Evolutionary conservation across 2,329 filamentous ascomycete genomes (phyloP), one percentile per base, ranked within the genome.

Genomic region (Whalleya microplaca): DNA sequence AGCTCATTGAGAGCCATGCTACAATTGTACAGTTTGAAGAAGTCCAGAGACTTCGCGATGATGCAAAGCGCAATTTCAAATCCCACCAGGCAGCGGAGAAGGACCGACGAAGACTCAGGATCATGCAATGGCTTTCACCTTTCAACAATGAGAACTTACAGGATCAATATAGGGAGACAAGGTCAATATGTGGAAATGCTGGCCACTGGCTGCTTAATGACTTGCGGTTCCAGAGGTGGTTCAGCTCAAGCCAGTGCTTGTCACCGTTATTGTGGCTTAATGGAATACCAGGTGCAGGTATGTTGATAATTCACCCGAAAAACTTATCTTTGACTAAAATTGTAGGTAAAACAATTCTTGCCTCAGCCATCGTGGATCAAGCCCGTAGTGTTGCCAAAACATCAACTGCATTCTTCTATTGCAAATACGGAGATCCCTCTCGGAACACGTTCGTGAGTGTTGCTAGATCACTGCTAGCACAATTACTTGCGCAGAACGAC

Each of bases 201-300:
- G 71, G 72, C 6, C 18, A 50, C 12, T 76, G 73, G 73, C 51
- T 76, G 0, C 41, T 75, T 0, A 45, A 64, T 0, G 56, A 72
- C 27, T 16, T 44, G 3, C 41, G 21, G 14, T 66, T 72, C 21
- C 48, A 56, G 8, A 46, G 61, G 4, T 73, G 70, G 69, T 58
- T 64, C 32, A 56, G 65, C 27, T 53, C 61, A 16, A 51, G 45
- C n/a, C 58, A 46, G 23, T 56, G 56, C 40, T 52, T 51, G 2
- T 37, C 61, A 3, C 69, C 71, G 8, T 55, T 73, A 21, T 45
- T 77, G 10, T 77, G 75, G 74, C 52, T 78, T 1, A 72, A 69
- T 56, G 75, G 75, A 2, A 75, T 71, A 10, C 74, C 74, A 21
- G 75, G 75, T 8, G 72, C 74, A 45, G 74, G 75, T 73, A 63